These are phyloP conservation scores for Boletus sp. DNA, from an alignment of 1,284 basidiomycete species.

Conservation along the genomic window DNA sequence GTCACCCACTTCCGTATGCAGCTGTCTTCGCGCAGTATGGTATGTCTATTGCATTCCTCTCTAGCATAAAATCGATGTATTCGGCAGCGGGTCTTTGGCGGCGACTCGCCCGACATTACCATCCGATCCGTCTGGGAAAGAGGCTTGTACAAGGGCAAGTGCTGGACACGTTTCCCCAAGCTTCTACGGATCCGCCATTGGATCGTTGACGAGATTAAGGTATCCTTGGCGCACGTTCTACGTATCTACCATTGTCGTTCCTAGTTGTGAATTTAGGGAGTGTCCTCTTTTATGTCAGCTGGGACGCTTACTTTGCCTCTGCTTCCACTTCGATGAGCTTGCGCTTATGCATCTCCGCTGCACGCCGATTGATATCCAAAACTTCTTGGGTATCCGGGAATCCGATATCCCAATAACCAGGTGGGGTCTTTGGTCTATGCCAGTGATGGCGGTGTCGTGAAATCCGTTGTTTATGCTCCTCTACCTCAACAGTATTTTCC, in stretches of 20 bases:
- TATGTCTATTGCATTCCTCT: slow-evolving; percentile 21
- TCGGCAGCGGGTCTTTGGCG: slow-evolving; percentile 29
- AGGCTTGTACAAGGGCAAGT: slow-evolving; percentile 25
- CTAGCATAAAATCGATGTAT: slow-evolving; percentile 1
- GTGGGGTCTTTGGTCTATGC: slow-evolving; percentile 72
- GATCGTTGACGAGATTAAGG: slow-evolving; percentile 16
- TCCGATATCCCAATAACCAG: slow-evolving; percentile 83
- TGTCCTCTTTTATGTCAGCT: not conserved
- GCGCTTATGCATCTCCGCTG: slow-evolving; percentile 64
- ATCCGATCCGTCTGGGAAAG: slow-evolving; percentile 31
- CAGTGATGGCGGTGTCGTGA: slow-evolving; percentile 78
- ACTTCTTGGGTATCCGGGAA: slow-evolving; percentile 85
- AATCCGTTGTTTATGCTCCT: slow-evolving; percentile 66
- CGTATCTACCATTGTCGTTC: slow-evolving; percentile 28
- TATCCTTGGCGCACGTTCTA: slow-evolving; percentile 16
- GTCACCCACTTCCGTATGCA: slow-evolving; percentile 35
- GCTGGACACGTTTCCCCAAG: slow-evolving; percentile 32
- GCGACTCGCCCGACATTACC: slow-evolving; percentile 31
- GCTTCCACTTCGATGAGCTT: slow-evolving; percentile 54
- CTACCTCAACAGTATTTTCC: slow-evolving; percentile 35
- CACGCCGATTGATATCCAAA: slow-evolving; percentile 66
- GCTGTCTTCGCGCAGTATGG: slow-evolving; percentile 39
- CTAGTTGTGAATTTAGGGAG: slow-evolving; percentile 19
- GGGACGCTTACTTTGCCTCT: slow-evolving; percentile 49
- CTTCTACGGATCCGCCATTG: slow-evolving; percentile 8